A percentile compares a stretch with the other conserved stretches of the same genome.
Conservation (phyloP, 768 basidiomycete genomes). For the Sistotremastrum suecicum region DNA sequence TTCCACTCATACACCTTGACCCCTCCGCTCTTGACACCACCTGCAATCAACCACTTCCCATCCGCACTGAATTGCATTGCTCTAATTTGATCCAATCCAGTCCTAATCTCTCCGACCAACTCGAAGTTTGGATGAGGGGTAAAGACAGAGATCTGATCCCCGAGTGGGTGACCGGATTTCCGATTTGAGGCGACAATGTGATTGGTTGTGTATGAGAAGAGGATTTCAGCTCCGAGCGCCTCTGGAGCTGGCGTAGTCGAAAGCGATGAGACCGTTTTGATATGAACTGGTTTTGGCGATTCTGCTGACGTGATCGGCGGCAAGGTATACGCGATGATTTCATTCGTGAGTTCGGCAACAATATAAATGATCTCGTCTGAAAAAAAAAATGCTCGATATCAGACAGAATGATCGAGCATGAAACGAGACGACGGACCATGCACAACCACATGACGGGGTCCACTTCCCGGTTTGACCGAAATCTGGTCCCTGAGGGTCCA, state of each 20-base stretch:
- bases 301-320: conserved; percentile 27
- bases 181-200: conserved; percentile 68
- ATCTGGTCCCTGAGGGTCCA: conserved; percentile 41
- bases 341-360: conserved; percentile 49
- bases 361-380: conserved; percentile 53
- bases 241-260: conserved; percentile 19
- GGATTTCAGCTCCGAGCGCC: conserved; percentile 59
- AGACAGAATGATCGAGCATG: background rate
- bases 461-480: conserved; percentile 38
- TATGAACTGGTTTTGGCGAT: conserved; percentile 27
- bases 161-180: conserved; percentile 52
- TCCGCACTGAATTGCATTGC: conserved; percentile 52
- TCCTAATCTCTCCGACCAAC: conserved; percentile 47
- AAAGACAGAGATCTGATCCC: conserved; percentile 64
- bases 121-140: conserved; percentile 19
- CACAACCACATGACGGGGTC: conserved; percentile 57
- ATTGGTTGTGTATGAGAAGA: conserved; percentile 42
- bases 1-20: conserved; percentile 49
- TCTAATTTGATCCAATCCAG: conserved; percentile 56
- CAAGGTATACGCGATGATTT: conserved; percentile 40
- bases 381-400: background rate
- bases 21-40: conserved; percentile 48
- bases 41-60: conserved; percentile 47
- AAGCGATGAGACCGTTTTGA: conserved; percentile 23
- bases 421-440: conserved; percentile 30